Conservation (phyloP, 768 basidiomycete genomes). For the Boletus speciosus region DNA sequence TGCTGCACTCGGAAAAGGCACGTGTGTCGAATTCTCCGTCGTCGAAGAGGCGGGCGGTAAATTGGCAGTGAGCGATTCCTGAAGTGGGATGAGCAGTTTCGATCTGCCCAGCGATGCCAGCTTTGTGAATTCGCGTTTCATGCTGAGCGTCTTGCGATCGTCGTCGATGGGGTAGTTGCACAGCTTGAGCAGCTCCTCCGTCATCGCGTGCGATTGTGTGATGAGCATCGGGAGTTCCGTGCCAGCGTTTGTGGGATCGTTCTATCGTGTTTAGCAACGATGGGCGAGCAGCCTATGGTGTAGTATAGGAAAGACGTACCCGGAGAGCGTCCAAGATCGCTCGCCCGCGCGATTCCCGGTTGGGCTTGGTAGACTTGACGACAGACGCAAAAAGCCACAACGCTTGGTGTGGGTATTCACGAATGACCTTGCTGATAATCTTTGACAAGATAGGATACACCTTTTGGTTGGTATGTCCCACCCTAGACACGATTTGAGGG, state of each 20-base stretch:
- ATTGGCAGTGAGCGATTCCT: slow-evolving; percentile 85
- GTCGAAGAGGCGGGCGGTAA: slow-evolving; percentile 70
- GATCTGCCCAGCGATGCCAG: slow-evolving; percentile 58
- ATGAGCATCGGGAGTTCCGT: slow-evolving; percentile 50
- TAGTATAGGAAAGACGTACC: slow-evolving; percentile 35
- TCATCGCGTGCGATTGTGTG: slow-evolving; percentile 55
- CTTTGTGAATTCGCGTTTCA: slow-evolving; percentile 52
- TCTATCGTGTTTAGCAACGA: slow-evolving; percentile 32
- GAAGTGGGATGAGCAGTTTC: slow-evolving; percentile 81
- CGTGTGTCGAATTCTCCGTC: slow-evolving; percentile 51
- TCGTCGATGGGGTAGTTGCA: slow-evolving; percentile 53
- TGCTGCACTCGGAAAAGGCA: slow-evolving; percentile 74
- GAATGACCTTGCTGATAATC: slow-evolving; percentile 73
- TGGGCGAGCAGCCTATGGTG: background rate
- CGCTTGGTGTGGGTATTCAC: slow-evolving; percentile 83
- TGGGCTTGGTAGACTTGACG: slow-evolving; percentile 72
- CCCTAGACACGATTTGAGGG: slow-evolving; percentile 93
- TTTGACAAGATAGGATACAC: slow-evolving; percentile 58
- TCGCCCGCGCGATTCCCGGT: slow-evolving; percentile 58
- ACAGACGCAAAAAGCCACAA: slow-evolving; percentile 92
- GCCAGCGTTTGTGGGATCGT: slow-evolving; percentile 39
- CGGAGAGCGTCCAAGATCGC: slow-evolving; percentile 54
- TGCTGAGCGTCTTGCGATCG: slow-evolving; percentile 35
- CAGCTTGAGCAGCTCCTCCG: slow-evolving; percentile 62
- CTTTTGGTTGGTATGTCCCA: slow-evolving; percentile 65